These are phyloP conservation scores for Xylariaceae sp. DNA, from an alignment of 2,329 filamentous ascomycete species.

Conservation along the genomic window DNA sequence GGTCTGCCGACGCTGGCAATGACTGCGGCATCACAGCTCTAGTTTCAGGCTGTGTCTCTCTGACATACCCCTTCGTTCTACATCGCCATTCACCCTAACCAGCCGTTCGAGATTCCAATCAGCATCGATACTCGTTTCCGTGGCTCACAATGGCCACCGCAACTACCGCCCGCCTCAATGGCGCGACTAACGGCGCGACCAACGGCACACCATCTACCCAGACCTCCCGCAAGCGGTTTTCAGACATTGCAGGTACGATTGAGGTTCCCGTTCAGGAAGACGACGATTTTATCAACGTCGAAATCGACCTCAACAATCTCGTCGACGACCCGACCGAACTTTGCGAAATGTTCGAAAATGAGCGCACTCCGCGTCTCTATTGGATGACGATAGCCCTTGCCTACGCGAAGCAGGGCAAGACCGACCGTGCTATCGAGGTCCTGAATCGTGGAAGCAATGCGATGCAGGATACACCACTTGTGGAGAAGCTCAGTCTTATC, in stretches of 20 bases:
- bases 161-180: conserved; percentile 38
- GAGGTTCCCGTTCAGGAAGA: conserved; percentile 62
- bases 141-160: conserved; percentile 34
- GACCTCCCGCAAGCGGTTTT: conserved; percentile 53
- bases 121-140: background rate
- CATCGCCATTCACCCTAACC: background rate
- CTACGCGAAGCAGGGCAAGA: conserved; percentile 92
- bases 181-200: conserved; percentile 38
- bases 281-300: conserved; percentile 69
- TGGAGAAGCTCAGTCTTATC: conserved; percentile 80
- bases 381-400: conserved; percentile 98
- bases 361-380: conserved; percentile 82
- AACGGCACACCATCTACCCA: conserved; percentile 35
- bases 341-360: conserved; percentile 90
- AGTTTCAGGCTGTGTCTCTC: conserved; percentile 13
- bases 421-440: conserved; percentile 75
- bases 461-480: conserved; percentile 62
- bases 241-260: conserved; percentile 59
- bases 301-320: conserved; percentile 86
- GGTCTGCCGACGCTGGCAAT: conserved; percentile 16
- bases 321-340: conserved; percentile 92
- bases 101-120: background rate
- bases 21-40: conserved; percentile 8
- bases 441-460: conserved; percentile 68
- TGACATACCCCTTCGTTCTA: conserved; percentile 12